phyloP scores from a whole-genome alignment of 2,329 filamentous ascomycete species.

The Massarina eburnea region DNA sequence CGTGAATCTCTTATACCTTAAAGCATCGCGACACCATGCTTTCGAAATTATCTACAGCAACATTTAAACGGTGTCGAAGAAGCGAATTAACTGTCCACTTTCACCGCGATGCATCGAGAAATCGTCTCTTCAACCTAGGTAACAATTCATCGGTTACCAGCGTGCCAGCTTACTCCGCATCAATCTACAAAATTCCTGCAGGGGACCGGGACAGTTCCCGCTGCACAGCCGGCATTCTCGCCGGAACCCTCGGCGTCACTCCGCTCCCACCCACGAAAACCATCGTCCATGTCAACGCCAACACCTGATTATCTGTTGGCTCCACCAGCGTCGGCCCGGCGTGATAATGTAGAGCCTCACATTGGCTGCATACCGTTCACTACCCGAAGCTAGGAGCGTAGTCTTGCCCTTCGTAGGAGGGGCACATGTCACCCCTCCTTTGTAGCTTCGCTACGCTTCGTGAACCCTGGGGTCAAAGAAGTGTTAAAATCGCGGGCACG shows the following conservation, averaged over 20 bases:
- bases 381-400: constrained; percentile 11
- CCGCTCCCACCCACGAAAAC: neutral
- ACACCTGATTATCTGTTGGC: constrained; percentile 11
- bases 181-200: too few relatives aligned
- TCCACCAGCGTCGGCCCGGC: constrained; percentile 11
- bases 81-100: too few relatives aligned
- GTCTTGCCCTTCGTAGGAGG: constrained; percentile 9
- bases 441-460: too few relatives aligned
- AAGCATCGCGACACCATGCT: too few relatives aligned
- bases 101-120: too few relatives aligned
- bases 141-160: too few relatives aligned
- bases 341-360: constrained; percentile 10
- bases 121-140: too few relatives aligned
- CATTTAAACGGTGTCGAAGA: too few relatives aligned
- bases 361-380: constrained; percentile 27
- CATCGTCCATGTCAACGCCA: constrained; percentile 1
- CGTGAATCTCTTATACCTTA: too few relatives aligned
- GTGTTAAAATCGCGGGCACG: constrained; percentile 15
- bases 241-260: neutral
- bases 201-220: too few relatives aligned
- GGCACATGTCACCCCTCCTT: constrained; percentile 19
- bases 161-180: too few relatives aligned
- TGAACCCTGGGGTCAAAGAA: constrained; percentile 11
- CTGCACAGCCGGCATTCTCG: neutral
- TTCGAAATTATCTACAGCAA: too few relatives aligned